phyloP scores from a whole-genome alignment of 2,329 filamentous ascomycete genomes.

The Arthroderma sp. region DNA sequence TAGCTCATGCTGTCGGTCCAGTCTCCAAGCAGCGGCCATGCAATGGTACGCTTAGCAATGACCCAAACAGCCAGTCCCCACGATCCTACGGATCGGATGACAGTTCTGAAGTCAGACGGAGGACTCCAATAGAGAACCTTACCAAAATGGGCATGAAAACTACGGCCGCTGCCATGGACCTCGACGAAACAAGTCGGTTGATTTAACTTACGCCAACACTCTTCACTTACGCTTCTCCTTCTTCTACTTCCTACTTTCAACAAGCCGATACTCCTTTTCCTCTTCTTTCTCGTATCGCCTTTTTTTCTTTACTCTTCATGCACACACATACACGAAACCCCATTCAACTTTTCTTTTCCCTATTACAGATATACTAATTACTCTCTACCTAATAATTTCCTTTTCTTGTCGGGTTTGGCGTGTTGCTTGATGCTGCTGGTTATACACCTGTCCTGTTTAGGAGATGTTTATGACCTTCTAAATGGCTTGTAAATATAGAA shows the following conservation, averaged over 20 bases:
- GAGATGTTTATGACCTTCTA: neutral
- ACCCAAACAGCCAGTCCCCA: neutral
- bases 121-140: constrained; percentile 11
- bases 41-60: neutral
- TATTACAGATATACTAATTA: constrained; percentile 1
- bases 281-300: neutral
- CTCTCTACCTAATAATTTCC: neutral
- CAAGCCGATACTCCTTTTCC: neutral
- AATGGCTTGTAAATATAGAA: constrained; percentile 2
- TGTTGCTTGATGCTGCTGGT: neutral
- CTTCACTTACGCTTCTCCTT: neutral
- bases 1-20: constrained; percentile 46
- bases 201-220: neutral
- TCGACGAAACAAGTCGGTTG: constrained; percentile 1
- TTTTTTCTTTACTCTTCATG: neutral
- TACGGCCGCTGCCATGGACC: constrained; percentile 6
- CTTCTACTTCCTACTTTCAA: neutral
- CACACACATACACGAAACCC: neutral
- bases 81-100: constrained; percentile 3
- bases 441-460: neutral
- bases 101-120: constrained; percentile 7
- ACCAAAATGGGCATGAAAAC: constrained; percentile 1
- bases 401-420: neutral
- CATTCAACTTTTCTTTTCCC: neutral
- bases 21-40: neutral